Evolutionary conservation across 305 asterid species (phyloP), one percentile per base, ranked within the genome.

Genomic region (Fraxinus latifolia): DNA sequence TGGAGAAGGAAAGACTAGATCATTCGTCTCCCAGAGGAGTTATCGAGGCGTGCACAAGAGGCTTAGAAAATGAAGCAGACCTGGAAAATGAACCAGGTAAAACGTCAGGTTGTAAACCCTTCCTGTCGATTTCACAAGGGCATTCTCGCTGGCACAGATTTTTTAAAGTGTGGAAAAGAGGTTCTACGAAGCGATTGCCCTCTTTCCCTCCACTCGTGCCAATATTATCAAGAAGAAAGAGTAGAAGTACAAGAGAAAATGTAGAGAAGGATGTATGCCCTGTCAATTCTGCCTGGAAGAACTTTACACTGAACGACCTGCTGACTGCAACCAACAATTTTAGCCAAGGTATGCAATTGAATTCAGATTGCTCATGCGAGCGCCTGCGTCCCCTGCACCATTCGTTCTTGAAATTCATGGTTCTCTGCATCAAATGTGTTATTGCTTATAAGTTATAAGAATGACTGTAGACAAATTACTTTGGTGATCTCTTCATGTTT

Each of bases 281-380:
- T 7, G 3, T 80, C 58, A 85, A 78, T 31, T 80, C 88, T 65
- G 8, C 87, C 5, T 92, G 89, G 93, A 91, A 77, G 81, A 89
- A 84, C 70, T 89, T 89, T 73, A 81, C 91, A 6, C 85, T 87
- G n/a, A 65, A 85, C 14, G 91, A 91, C 7, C 77, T 87, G 33
- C 71, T 85, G 65, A 47, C 77, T 31, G 92, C 93, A 53, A 87
- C 92, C 73, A 87, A 81, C 83, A 86, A 90, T 80, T 92, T 90
- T 76, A 86, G 91, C 89, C 77, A 82, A 85, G 93, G 95, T 91
- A 31, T 3, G 60, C 71, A 11, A 73, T 81, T 78, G 62, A 34
- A 23, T 76, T 71, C 27, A 19, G 2, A 27, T 39, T 8, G 53
- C 21, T 25, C 17, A 1, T 47, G 33, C 19, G 15, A 79, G 44